phyloP scores from a whole-genome alignment of 78 protist species.

The Dictyostelium intermedium region DNA sequence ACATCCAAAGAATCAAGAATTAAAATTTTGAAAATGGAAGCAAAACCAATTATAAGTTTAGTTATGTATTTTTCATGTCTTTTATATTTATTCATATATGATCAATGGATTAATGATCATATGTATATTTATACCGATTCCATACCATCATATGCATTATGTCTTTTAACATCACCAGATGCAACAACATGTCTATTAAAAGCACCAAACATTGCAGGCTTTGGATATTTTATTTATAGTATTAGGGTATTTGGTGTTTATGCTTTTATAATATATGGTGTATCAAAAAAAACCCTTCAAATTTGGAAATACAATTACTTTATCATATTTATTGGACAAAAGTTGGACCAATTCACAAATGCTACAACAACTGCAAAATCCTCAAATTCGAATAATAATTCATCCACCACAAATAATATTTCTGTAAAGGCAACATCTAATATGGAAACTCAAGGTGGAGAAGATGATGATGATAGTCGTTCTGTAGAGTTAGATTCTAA shows the following conservation, averaged over 20 bases:
- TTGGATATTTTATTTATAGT: constrained; percentile 25
- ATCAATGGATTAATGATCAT: not conserved
- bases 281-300: not conserved
- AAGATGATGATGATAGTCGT: not conserved
- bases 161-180: not conserved
- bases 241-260: constrained; percentile 16
- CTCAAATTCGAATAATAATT: not conserved
- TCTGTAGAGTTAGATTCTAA: not conserved
- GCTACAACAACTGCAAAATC: not conserved
- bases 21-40: not conserved
- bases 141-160: not conserved
- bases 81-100: constrained; percentile 24
- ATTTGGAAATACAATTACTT: constrained; percentile 23
- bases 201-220: constrained; percentile 12
- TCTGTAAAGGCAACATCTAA: not conserved
- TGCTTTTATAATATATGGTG: constrained; percentile 22
- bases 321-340: not conserved
- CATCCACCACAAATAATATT: not conserved
- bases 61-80: constrained; percentile 9
- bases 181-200: not conserved
- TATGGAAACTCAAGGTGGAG: not conserved
- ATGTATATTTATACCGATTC: not conserved
- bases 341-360: not conserved
- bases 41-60: constrained; percentile 41
- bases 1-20: not conserved